phyloP scores from a whole-genome alignment of 2,329 filamentous ascomycete genomes.

The Pestalotiopsis sp. region DNA sequence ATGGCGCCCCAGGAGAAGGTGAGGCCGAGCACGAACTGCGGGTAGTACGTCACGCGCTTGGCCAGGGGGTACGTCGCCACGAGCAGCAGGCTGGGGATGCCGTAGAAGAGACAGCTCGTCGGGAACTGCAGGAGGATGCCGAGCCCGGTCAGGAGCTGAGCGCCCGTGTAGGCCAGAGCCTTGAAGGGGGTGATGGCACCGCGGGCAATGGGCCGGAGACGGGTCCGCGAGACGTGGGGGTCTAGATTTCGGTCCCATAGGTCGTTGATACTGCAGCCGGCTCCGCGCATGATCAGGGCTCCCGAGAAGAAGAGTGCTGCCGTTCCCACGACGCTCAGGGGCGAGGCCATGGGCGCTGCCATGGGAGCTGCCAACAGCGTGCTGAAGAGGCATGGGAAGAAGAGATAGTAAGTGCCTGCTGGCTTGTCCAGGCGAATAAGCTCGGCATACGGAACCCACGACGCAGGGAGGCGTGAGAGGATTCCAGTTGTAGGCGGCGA shows the following conservation, averaged over 20 bases:
- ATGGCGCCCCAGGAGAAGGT: slow-evolving; percentile 90
- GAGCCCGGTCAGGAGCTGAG: slow-evolving; percentile 73
- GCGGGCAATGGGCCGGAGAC: slow-evolving; percentile 78
- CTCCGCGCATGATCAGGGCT: slow-evolving; percentile 83
- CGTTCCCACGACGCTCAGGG: slow-evolving; percentile 65
- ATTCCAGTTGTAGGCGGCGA: slow-evolving; percentile 72
- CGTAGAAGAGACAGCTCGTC: slow-evolving; percentile 73
- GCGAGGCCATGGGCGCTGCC: slow-evolving; percentile 60
- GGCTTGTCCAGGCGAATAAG: slow-evolving; percentile 82
- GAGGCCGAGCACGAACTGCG: slow-evolving; percentile 79
- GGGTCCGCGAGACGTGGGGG: slow-evolving; percentile 75
- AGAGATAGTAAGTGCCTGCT: slow-evolving; percentile 81
- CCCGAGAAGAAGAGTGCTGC: slow-evolving; percentile 73
- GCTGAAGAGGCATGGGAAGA: slow-evolving; percentile 84
- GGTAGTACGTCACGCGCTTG: slow-evolving; percentile 86
- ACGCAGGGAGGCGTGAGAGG: slow-evolving; percentile 67
- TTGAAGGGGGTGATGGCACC: slow-evolving; percentile 73
- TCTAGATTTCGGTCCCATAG: slow-evolving; percentile 89
- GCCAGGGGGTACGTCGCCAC: slow-evolving; percentile 80
- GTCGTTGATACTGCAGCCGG: slow-evolving; percentile 88
- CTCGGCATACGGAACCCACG: slow-evolving; percentile 81
- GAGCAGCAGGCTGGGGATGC: slow-evolving; percentile 72
- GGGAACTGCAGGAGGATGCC: slow-evolving; percentile 79
- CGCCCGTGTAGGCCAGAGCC: slow-evolving; percentile 75
- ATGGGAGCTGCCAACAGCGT: slow-evolving; percentile 79